Base-by-base conservation (phyloP, 805 yeast genomes). In the Kockiozyma suomiensis region DNA sequence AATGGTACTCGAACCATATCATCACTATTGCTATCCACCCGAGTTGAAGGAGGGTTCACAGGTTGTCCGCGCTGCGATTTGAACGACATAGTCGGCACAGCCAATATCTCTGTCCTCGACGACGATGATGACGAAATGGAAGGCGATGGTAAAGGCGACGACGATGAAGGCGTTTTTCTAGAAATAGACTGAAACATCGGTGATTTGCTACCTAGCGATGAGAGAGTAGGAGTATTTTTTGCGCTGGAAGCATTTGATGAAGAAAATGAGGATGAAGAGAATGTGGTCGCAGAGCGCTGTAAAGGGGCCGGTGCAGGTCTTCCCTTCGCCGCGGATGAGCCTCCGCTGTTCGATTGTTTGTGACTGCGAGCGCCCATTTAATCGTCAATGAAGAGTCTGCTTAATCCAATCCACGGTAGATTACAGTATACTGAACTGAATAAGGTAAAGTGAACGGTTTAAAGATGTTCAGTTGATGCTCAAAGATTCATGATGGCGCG, bases 121-220 rank as follows among this genome's bases (percentile, higher is more conserved):
- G 40, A 37, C 25, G 42, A 19, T 28, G 43, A 17, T 3, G 51
- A 33, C 35, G 38, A 33, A n/a, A 21, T 21, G 10, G 40, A 32
- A 10, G 43, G 50, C 25, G 56, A 42, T 3, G 35, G 35, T 13
- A n/a, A 38, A 2, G 51, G 56, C 30, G 48, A 28, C 12, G 37
- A 32, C 41, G 50, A 57, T 13, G 19, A 38, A 12, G 63, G 59
- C 56, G 40, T 41, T n/a, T 48, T 54, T 21, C 30, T 38, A 3
- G 63, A 46, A 10, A 61, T 58, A 17, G 65, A 58, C 35, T 58
- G 55, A 37, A 61, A 61, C 60, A 56, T 53, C 7, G 61, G 62
- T 26, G 48, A 48, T 6, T 38, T 23, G 13, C 30, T 40, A n/a
- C 8, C 17, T 8, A 40, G 23, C 4, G 47, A 12, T 23, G 37